A percentile compares a stretch with the other conserved stretches of the same genome.
Evolutionary conservation across 495 filamentous ascomycete species (phyloP).

Genomic region (Mycothermus thermophilus): DNA sequence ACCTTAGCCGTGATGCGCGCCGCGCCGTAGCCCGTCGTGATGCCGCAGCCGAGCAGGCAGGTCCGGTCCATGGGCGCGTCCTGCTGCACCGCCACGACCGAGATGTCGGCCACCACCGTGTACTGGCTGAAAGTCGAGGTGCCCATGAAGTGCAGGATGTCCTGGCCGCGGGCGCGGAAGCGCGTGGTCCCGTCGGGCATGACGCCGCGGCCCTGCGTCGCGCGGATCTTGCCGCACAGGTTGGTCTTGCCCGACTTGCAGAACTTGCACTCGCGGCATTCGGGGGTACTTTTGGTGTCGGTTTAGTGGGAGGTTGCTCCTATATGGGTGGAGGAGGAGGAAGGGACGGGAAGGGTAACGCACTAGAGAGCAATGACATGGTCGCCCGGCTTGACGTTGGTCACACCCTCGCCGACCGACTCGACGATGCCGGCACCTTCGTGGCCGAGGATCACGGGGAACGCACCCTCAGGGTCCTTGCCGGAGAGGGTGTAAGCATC

Average conservation of each 20-base stretch:
- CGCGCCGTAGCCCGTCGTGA: conserved; percentile 96
- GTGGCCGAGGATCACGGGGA: conserved; percentile 91
- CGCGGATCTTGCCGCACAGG: conserved; percentile 97
- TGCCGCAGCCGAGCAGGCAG: conserved; percentile 91
- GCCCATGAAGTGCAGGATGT: conserved; percentile 97
- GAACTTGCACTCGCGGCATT: conserved; percentile 97
- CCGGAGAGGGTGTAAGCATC: conserved; percentile 98
- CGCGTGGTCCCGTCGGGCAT: conserved; percentile 97
- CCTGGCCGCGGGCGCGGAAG: conserved; percentile 86
- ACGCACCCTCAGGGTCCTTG: conserved; percentile 96
- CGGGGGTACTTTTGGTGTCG: conserved; percentile 58
- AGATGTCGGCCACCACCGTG: conserved; percentile 97
- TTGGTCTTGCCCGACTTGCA: conserved; percentile 99
- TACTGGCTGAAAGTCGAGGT: conserved; percentile 97
- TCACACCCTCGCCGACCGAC: conserved; percentile 91
- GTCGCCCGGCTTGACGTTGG: conserved; percentile 80
- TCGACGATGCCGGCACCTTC: conserved; percentile 96
- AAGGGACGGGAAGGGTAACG: conserved; percentile 3
- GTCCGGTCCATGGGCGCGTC: conserved; percentile 93
- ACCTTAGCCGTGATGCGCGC: conserved; percentile 84
- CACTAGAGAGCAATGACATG: conserved; percentile 95
- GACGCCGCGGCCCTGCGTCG: conserved; percentile 87
- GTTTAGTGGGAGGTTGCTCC: conserved; percentile 2
- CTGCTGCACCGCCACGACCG: conserved; percentile 80
- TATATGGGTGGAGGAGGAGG: too few relatives aligned